Evolutionary conservation across 371 early-diverging fungal species (phyloP).

Genomic region (Mortierella sp.): DNA sequence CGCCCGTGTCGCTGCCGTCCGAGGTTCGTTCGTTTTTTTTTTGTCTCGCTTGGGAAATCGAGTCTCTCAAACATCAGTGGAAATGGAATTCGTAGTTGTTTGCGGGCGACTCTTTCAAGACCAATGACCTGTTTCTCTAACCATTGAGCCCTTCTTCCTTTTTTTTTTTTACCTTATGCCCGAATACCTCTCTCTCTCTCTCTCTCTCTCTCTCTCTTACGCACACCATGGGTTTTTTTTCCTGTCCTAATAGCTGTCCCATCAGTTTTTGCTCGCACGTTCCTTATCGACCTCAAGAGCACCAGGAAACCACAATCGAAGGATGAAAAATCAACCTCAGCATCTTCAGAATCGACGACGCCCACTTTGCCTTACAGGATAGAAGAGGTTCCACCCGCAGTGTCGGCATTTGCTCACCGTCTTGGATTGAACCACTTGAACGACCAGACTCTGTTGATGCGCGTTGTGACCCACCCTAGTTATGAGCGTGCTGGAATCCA

Average conservation of each 20-base stretch:
- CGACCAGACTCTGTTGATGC: slow-evolving; percentile 49
- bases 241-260: slow-evolving; percentile 17
- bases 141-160: slow-evolving; percentile 18
- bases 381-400: slow-evolving; percentile 37
- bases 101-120: background rate
- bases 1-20: slow-evolving; percentile 35
- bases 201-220: background rate
- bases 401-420: slow-evolving; percentile 45
- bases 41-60: background rate
- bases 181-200: too few species aligned
- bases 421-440: slow-evolving; percentile 39
- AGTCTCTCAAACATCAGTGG: background rate
- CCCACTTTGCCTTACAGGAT: slow-evolving; percentile 43
- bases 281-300: slow-evolving; percentile 48
- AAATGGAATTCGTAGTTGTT: background rate
- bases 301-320: slow-evolving; percentile 28
- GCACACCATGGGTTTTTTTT: background rate
- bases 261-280: slow-evolving; percentile 38
- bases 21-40: slow-evolving; percentile 24
- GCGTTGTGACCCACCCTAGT: slow-evolving; percentile 47
- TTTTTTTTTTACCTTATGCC: background rate
- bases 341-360: slow-evolving; percentile 2
- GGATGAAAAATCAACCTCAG: slow-evolving; percentile 6
- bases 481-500: slow-evolving; percentile 44
- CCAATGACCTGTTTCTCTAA: background rate